Percentiles rank a stretch among this genome's conserved stretches.
phyloP scores from a whole-genome alignment of 495 filamentous ascomycete genomes.

The Aspergillus leporis region DNA sequence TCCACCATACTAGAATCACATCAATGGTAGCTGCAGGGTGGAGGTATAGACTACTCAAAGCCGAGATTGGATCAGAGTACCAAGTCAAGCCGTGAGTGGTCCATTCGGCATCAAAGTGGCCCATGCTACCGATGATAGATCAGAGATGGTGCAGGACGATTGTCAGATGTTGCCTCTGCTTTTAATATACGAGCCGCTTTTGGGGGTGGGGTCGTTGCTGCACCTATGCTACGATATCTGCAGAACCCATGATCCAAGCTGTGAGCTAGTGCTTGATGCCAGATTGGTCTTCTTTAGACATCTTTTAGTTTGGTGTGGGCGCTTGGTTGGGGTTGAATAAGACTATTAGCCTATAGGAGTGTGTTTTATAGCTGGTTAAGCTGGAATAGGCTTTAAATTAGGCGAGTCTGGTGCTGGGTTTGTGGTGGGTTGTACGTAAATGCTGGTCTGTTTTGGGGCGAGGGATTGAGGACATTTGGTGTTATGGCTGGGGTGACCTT shows the following conservation, averaged over 20 bases:
- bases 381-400: neutral
- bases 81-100: neutral
- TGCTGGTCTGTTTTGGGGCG: neutral
- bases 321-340: neutral
- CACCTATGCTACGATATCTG: slow-evolving; percentile 8
- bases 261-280: neutral
- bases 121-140: too few species aligned
- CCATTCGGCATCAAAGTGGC: neutral
- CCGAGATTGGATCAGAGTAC: neutral
- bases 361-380: neutral
- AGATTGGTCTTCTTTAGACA: neutral
- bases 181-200: slow-evolving; percentile 1
- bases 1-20: too few species aligned
- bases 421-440: neutral
- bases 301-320: neutral
- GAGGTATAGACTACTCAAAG: neutral
- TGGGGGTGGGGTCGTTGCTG: neutral
- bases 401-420: neutral
- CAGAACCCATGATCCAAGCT: slow-evolving; percentile 1
- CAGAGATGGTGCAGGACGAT: neutral
- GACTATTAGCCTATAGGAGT: neutral
- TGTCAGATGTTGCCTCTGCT: neutral
- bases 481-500: too few species aligned
- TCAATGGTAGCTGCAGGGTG: neutral
- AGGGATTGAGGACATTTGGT: neutral